Conservation (phyloP, 139 green algal genomes). For the Chlorella sp. region DNA sequence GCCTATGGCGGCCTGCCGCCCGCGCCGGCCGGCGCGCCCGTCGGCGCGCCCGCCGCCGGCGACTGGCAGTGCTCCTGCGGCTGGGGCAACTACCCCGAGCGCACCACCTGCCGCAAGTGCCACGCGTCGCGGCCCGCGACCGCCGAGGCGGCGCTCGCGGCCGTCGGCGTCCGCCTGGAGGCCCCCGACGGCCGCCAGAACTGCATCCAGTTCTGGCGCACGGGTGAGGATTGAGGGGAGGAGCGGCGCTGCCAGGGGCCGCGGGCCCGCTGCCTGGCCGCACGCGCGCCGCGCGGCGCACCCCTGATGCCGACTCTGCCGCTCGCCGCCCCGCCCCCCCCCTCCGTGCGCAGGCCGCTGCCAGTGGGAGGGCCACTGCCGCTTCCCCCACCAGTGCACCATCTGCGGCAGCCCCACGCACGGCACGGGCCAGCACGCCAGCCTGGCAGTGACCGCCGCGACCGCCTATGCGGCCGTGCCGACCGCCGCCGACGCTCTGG, state of each 20-base stretch:
- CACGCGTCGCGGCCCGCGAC: constrained; percentile 3
- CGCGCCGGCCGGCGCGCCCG: not conserved
- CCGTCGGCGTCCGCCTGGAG: constrained; percentile 1
- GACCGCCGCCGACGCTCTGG: not conserved
- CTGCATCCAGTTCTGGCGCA: constrained; percentile 15
- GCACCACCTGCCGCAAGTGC: constrained; percentile 18
- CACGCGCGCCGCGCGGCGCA: no score
- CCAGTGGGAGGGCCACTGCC: not conserved
- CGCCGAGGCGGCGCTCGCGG: not conserved
- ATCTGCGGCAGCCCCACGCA: not conserved
- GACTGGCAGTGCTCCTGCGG: constrained; percentile 24
- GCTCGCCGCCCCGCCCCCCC: no score
- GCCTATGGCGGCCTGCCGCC: not conserved
- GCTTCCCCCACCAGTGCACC: not conserved
- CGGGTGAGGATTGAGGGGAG: no score
- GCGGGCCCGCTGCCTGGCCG: no score
- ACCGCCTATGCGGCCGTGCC: not conserved
- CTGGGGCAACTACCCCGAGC: constrained; percentile 13
- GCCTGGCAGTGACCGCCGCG: not conserved
- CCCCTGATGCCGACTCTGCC: no score
- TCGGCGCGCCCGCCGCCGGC: constrained; percentile 1
- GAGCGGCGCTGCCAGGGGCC: no score
- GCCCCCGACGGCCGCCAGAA: constrained; percentile 4
- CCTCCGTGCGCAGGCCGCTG: no score
- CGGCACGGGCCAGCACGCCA: not conserved